These are phyloP conservation scores for Cucurbita ficifolia DNA, from an alignment of 306 rosid species.

Conservation along the genomic window DNA sequence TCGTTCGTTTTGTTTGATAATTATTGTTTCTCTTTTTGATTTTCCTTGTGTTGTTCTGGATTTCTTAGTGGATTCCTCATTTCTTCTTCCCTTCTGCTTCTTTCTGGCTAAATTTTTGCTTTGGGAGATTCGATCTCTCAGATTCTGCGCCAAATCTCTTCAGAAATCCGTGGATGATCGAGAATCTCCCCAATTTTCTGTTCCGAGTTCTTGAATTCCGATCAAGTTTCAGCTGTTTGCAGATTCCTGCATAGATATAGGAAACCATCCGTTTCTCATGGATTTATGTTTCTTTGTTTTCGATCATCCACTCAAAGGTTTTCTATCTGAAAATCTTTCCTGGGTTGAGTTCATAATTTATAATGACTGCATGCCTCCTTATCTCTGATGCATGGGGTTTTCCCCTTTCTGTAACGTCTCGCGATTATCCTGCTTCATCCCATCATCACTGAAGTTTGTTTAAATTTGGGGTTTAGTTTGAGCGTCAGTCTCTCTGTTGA, in stretches of 20 bases:
- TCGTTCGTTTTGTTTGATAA: background rate
- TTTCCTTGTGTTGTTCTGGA: background rate
- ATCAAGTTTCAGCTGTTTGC: constrained; percentile 6
- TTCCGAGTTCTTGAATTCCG: constrained; percentile 13
- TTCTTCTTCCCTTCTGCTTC: background rate
- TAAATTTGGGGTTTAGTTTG: background rate
- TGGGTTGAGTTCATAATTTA: background rate
- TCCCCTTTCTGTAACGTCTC: background rate
- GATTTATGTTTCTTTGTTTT: constrained; percentile 3
- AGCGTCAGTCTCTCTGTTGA: background rate
- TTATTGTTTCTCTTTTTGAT: background rate
- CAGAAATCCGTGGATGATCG: background rate
- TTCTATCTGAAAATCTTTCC: background rate
- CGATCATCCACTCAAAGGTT: constrained; percentile 15
- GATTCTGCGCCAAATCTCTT: constrained; percentile 4
- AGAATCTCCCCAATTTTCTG: background rate
- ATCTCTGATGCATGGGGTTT: background rate
- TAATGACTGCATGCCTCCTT: background rate
- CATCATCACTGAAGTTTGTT: background rate
- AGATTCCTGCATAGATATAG: background rate
- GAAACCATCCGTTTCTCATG: background rate
- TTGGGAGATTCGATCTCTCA: constrained; percentile 40
- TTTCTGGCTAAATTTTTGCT: constrained; percentile 8
- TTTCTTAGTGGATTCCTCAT: background rate
- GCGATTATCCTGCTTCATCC: background rate